Conservation (phyloP, 2,329 filamentous ascomycete species). For the Cytospora schulzeri region DNA sequence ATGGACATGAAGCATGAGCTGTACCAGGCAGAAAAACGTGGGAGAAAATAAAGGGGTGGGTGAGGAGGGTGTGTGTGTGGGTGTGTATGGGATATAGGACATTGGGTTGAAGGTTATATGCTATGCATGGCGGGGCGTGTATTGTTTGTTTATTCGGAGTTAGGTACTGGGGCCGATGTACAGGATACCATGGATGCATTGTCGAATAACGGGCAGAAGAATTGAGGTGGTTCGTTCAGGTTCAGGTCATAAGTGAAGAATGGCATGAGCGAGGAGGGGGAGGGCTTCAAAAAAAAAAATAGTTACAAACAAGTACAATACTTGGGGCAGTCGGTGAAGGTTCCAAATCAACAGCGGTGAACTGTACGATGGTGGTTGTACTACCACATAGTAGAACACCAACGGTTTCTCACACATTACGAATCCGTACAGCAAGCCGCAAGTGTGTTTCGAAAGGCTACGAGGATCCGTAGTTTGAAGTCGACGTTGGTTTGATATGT, state of each 20-base stretch:
- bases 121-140: conserved; percentile 15
- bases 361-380: conserved; percentile 1
- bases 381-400: conserved; percentile 1
- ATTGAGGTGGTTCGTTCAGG: not conserved
- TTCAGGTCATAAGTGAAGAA: conserved; percentile 12
- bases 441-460: conserved; percentile 2
- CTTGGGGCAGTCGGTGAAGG: not conserved
- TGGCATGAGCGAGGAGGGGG: not conserved
- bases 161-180: conserved; percentile 17
- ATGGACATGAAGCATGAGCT: conserved; percentile 77
- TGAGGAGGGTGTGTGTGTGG: not conserved
- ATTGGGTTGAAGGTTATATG: conserved; percentile 11
- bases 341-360: conserved; percentile 16
- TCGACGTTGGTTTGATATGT: conserved; percentile 2
- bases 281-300: not conserved
- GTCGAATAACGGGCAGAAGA: conserved; percentile 1
- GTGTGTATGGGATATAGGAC: conserved; percentile 3
- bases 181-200: conserved; percentile 11
- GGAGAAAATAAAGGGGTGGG: conserved; percentile 38
- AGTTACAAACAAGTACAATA: not conserved
- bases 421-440: conserved; percentile 1
- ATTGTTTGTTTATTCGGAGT: conserved; percentile 13
- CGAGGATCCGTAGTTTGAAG: too few species aligned
- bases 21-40: conserved; percentile 68
- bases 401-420: not conserved